Evolutionary conservation across 2,329 filamentous ascomycete genomes (phyloP).

Genomic region (Cladophialophora exuberans): DNA sequence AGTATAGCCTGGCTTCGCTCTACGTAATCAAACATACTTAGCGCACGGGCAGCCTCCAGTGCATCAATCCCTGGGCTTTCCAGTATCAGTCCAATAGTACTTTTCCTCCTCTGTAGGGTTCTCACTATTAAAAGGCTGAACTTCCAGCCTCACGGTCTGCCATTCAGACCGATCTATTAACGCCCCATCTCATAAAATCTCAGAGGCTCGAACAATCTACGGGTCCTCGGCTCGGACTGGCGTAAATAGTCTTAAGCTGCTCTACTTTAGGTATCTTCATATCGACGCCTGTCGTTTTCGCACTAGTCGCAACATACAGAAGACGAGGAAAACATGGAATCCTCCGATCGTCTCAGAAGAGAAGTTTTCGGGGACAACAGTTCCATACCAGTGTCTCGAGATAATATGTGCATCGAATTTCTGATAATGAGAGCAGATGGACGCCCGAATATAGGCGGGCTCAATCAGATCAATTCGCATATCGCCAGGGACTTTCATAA

Average conservation of each 20-base stretch:
- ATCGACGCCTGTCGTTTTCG: not conserved
- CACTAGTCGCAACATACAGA: not conserved
- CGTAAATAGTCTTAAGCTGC: not conserved
- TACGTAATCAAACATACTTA: too few species aligned
- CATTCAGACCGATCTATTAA: too few species aligned
- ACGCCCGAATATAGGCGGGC: not conserved
- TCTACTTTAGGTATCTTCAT: not conserved
- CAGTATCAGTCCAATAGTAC: too few species aligned
- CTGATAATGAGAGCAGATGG: not conserved
- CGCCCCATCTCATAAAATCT: too few species aligned
- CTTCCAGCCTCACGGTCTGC: too few species aligned
- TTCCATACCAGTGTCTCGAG: not conserved
- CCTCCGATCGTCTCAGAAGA: not conserved
- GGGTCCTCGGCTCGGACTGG: too few species aligned
- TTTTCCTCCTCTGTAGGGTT: too few species aligned
- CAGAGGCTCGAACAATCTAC: too few species aligned
- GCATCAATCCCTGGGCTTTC: too few species aligned
- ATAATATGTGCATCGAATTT: not conserved
- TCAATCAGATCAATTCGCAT: not conserved
- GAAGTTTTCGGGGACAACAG: not conserved
- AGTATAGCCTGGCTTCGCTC: too few species aligned
- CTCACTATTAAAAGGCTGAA: too few species aligned
- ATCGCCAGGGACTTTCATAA: not conserved
- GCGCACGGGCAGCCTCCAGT: too few species aligned
- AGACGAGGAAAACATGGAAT: not conserved